These are phyloP conservation scores for Acanthamoeba healyi DNA, from an alignment of 208 protist species.

Conservation along the genomic window DNA sequence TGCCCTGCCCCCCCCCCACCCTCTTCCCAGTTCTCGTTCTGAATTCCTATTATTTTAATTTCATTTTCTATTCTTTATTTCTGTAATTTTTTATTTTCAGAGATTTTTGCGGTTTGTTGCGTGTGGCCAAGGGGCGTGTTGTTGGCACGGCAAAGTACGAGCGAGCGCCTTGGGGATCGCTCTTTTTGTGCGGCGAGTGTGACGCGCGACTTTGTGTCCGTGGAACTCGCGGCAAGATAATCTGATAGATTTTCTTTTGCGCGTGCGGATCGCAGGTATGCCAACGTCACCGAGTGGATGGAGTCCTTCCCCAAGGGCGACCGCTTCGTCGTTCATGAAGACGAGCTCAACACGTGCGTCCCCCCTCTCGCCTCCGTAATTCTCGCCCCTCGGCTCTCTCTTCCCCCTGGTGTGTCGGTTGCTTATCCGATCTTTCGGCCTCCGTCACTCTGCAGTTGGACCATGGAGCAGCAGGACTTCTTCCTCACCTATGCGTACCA, in stretches of 20 bases:
- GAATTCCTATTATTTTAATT: not conserved
- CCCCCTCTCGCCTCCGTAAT: not conserved
- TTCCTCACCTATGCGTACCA: constrained; percentile 71
- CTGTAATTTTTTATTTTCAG: not conserved
- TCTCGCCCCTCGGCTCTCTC: not conserved
- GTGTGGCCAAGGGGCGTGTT: too few relatives aligned
- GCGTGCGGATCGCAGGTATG: constrained; percentile 41
- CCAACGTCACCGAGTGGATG: constrained; percentile 52
- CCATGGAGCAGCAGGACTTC: constrained; percentile 5
- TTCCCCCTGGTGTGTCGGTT: not conserved
- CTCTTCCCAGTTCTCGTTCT: not conserved
- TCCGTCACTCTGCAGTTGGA: constrained; percentile 16
- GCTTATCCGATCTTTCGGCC: not conserved
- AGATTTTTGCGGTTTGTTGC: too few relatives aligned
- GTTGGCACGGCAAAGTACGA: too few relatives aligned
- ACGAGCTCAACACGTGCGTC: constrained; percentile 60
- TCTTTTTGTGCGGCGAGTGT: too few relatives aligned
- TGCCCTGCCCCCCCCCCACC: not conserved
- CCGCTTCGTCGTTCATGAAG: constrained; percentile 62
- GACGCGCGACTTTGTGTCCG: not conserved
- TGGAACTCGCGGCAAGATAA: not conserved
- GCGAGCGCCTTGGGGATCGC: too few relatives aligned
- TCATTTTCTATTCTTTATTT: not conserved
- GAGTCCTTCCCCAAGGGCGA: constrained; percentile 48
- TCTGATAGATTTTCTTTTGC: not conserved